phyloP scores from a whole-genome alignment of 306 rosid genomes.

The Ochetophila trinervis region DNA sequence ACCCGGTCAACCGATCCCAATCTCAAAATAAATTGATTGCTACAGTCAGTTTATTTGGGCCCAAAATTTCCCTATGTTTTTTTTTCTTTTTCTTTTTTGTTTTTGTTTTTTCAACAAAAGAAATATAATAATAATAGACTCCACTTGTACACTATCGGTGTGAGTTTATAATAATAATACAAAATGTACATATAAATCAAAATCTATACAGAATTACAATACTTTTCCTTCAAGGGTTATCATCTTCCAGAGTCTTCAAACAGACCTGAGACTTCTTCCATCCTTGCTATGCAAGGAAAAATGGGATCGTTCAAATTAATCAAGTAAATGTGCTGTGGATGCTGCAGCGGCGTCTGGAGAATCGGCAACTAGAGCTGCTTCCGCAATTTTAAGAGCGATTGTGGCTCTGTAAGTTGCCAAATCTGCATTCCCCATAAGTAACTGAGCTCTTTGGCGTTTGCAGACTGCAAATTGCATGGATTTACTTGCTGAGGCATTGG shows the following conservation, averaged over 20 bases:
- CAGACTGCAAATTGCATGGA: constrained; percentile 44
- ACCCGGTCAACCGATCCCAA: no score
- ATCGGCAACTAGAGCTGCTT: constrained; percentile 46
- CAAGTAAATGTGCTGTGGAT: constrained; percentile 36
- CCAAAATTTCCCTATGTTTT: constrained; percentile 24
- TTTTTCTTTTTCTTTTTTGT: background rate
- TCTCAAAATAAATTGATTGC: no score
- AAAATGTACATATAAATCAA: constrained; percentile 54
- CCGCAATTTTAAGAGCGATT: constrained; percentile 52
- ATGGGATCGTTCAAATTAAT: constrained; percentile 39
- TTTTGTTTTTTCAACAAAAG: constrained; percentile 11
- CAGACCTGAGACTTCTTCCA: constrained; percentile 22
- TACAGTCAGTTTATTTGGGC: background rate
- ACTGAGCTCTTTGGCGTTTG: constrained; percentile 62
- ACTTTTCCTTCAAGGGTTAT: constrained; percentile 18
- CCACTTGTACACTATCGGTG: constrained; percentile 43
- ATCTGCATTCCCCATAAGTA: constrained; percentile 66
- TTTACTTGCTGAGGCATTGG: constrained; percentile 44
- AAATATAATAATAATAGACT: constrained; percentile 35
- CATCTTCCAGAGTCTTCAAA: constrained; percentile 24
- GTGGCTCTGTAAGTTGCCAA: constrained; percentile 58
- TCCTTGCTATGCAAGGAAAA: constrained; percentile 18
- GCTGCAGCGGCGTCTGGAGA: constrained; percentile 41
- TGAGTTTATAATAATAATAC: constrained; percentile 50
- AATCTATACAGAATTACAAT: constrained; percentile 65